Conservation (phyloP, 2,329 filamentous ascomycete genomes). For the Xylaria sp. region DNA sequence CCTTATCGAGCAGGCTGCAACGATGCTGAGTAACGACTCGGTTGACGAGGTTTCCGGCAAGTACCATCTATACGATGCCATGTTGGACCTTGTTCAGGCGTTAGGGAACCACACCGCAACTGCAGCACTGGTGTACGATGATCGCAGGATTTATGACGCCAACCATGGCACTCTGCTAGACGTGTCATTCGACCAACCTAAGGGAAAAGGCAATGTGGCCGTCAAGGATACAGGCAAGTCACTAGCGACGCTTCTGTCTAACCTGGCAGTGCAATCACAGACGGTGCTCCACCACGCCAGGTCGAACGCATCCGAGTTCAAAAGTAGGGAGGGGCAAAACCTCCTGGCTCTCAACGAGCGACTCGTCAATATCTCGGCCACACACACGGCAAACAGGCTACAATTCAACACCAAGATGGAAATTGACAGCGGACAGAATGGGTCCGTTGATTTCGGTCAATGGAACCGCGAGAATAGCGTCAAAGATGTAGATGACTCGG, state of each 20-base stretch:
- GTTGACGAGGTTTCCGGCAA: slow-evolving; percentile 33
- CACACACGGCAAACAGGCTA: slow-evolving; percentile 23
- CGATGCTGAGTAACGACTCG: slow-evolving; percentile 22
- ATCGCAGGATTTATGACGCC: slow-evolving; percentile 38
- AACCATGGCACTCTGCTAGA: slow-evolving; percentile 40
- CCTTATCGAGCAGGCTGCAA: slow-evolving; percentile 19
- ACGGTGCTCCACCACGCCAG: slow-evolving; percentile 35
- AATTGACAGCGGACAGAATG: slow-evolving; percentile 8
- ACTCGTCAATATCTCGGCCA: slow-evolving; percentile 34
- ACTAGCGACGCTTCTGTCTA: slow-evolving; percentile 31
- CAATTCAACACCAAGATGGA: slow-evolving; percentile 12
- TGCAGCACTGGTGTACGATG: slow-evolving; percentile 36
- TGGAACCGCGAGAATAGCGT: slow-evolving; percentile 42
- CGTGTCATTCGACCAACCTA: slow-evolving; percentile 34
- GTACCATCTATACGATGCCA: slow-evolving; percentile 39
- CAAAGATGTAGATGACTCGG: slow-evolving; percentile 38
- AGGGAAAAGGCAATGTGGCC: slow-evolving; percentile 9
- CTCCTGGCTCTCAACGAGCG: slow-evolving; percentile 40
- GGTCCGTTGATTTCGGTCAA: slow-evolving; percentile 27
- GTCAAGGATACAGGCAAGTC: slow-evolving; percentile 32
- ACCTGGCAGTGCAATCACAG: slow-evolving; percentile 36
- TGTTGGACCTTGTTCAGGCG: slow-evolving; percentile 44
- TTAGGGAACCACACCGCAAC: slow-evolving; percentile 39
- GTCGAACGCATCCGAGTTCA: slow-evolving; percentile 26
- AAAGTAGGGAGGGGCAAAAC: slow-evolving; percentile 27